These are phyloP conservation scores for Sisymbrium altissimum DNA, from an alignment of 345 rosid genomes.

Conservation along the genomic window DNA sequence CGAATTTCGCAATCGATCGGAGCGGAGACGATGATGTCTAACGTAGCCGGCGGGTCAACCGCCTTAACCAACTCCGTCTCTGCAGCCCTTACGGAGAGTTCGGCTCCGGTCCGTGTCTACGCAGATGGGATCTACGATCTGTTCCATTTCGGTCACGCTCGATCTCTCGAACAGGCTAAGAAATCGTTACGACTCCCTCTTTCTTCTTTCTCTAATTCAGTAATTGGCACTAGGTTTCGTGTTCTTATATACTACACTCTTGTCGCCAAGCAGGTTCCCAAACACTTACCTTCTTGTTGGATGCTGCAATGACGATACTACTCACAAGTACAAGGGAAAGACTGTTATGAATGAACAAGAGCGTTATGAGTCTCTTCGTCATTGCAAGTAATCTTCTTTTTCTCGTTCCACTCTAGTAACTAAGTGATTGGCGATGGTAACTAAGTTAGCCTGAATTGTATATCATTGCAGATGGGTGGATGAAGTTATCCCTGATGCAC, in stretches of 20 bases:
- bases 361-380: conserved; percentile 62
- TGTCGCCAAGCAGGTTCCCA: conserved; percentile 55
- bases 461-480: conserved; percentile 50
- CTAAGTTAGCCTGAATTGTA: neutral
- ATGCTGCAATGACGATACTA: conserved; percentile 57
- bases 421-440: neutral
- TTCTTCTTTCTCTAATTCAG: too few relatives aligned
- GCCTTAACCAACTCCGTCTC: neutral
- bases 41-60: neutral
- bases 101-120: conserved; percentile 42
- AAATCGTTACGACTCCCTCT: too few relatives aligned
- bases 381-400: conserved; percentile 42
- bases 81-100: neutral
- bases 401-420: neutral
- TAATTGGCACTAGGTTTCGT: too few relatives aligned
- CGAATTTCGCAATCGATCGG: too few relatives aligned
- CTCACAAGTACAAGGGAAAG: conserved; percentile 57
- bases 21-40: too few relatives aligned
- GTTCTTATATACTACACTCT: too few relatives aligned
- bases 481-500: conserved; percentile 71
- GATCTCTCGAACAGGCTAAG: conserved; percentile 64
- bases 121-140: conserved; percentile 70
- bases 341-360: conserved; percentile 62
- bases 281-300: conserved; percentile 59
- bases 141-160: conserved; percentile 63